Conservation (phyloP, 2,329 filamentous ascomycete genomes). For the Colletotrichum sp. region DNA sequence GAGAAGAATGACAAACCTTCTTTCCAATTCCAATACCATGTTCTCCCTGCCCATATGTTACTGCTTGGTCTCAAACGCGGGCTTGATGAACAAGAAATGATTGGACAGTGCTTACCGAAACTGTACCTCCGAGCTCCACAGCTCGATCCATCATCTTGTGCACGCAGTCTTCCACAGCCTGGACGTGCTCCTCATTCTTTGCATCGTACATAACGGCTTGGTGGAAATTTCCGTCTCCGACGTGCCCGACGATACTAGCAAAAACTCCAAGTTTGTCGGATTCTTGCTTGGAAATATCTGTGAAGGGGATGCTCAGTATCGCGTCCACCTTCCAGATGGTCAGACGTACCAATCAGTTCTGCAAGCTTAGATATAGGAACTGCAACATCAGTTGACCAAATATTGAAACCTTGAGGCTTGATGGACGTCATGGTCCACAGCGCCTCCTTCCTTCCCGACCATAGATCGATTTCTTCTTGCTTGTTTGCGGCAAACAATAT, state of each 20-base stretch:
- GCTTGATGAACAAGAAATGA: constrained; percentile 35
- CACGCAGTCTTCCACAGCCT: constrained; percentile 60
- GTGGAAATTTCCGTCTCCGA: constrained; percentile 79
- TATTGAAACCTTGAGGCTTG: constrained; percentile 61
- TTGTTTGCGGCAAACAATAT: constrained; percentile 73
- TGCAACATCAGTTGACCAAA: constrained; percentile 84
- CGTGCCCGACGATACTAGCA: constrained; percentile 72
- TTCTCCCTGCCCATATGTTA: constrained; percentile 52
- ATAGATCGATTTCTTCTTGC: constrained; percentile 72
- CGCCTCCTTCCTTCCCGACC: constrained; percentile 78
- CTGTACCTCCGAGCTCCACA: constrained; percentile 73
- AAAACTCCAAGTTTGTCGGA: constrained; percentile 67
- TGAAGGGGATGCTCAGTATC: background rate
- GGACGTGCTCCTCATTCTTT: constrained; percentile 56
- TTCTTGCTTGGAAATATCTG: constrained; percentile 69
- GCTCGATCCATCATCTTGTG: constrained; percentile 74
- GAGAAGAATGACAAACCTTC: constrained; percentile 53
- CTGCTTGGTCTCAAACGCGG: background rate
- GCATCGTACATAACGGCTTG: constrained; percentile 46
- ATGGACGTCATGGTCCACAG: constrained; percentile 76
- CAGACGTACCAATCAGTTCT: constrained; percentile 62
- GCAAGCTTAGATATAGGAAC: constrained; percentile 76
- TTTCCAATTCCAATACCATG: constrained; percentile 76
- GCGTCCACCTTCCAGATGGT: background rate
- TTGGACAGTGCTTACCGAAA: constrained; percentile 50